A percentile compares a stretch with the other conserved stretches of the same genome.
These are phyloP conservation scores for Magnolia kwangsiensis DNA, from an alignment of 164 flowering plant species.

Conservation along the genomic window DNA sequence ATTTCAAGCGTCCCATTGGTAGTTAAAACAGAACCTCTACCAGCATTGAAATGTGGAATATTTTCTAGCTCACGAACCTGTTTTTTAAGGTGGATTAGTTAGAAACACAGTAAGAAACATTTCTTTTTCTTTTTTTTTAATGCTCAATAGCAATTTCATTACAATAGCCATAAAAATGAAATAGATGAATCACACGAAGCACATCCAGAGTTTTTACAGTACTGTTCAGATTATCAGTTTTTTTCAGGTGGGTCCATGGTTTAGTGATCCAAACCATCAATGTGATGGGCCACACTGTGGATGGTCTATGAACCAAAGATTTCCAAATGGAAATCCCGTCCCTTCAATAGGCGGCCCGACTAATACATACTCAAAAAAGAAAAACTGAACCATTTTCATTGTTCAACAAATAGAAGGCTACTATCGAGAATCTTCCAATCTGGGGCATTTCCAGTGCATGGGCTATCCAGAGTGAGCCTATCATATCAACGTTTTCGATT, in stretches of 20 bases:
- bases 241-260: too few relatives aligned
- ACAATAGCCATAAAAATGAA: too few relatives aligned
- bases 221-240: too few relatives aligned
- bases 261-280: too few relatives aligned
- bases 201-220: neutral
- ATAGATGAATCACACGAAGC: neutral
- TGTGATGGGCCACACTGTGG: too few relatives aligned
- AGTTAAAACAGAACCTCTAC: slow-evolving; percentile 82
- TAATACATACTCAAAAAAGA: neutral
- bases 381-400: neutral
- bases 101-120: neutral
- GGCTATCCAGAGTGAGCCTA: too few relatives aligned
- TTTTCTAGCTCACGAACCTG: slow-evolving; percentile 96
- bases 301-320: too few relatives aligned
- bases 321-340: too few relatives aligned
- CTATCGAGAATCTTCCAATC: too few relatives aligned
- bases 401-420: neutral
- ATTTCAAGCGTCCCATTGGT: slow-evolving; percentile 82
- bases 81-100: neutral
- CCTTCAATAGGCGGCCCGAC: too few relatives aligned
- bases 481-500: too few relatives aligned
- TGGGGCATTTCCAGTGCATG: too few relatives aligned
- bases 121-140: neutral
- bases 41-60: slow-evolving; percentile 79
- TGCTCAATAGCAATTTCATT: neutral